Evolutionary conservation across 495 filamentous ascomycete genomes (phyloP), one percentile per base, ranked within the genome.

Genomic region (Niebla homalea): DNA sequence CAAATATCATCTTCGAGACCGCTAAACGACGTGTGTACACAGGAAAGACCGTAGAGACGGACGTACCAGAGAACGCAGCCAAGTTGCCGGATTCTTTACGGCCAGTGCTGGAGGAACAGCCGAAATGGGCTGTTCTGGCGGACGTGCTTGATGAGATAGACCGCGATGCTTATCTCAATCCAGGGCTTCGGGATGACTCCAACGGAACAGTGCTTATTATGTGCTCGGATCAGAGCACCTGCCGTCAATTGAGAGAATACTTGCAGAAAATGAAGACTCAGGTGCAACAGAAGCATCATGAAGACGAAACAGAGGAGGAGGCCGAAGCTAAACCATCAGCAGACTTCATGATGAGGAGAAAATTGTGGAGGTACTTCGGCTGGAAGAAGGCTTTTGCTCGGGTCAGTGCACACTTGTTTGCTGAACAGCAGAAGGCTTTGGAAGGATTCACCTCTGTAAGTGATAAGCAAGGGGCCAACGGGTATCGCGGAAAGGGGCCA

Each of bases 141-240:
- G 87, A 94, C 26, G 78, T 94, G 6, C 69, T 98, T 2, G 83
- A 87, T 43, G 92, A 98, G 65, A 96, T 97, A 57, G 93, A 97
- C 55, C 78, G 82, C 48, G 93, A 96, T 56, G 73, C 83, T 36
- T 94, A 93, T 59, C 79, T 94, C 46, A 87, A 94, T 53, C 87
- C 87, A 12, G 62, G 66, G 3, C 63, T 68, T 15, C 70, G 73
- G n/a, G 85, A 90, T 68, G 87, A 88, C 59, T 94, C 89, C 4
- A 94, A 89, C 60, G 84, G 84, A 38, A 87, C 87, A 2, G 86
- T 93, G 38, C 64, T 98, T 35, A 85, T 98, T 54, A 97, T 98
- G 92, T 97, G 93, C 60, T 81, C 80, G 12, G 93, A 94, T 58
- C 79, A 85, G 57, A 80, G 80, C 43, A 94, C 87, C 15, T 94